Evolutionary conservation across 345 rosid species (phyloP).

Genomic region (Diplotaxis tenuifolia): DNA sequence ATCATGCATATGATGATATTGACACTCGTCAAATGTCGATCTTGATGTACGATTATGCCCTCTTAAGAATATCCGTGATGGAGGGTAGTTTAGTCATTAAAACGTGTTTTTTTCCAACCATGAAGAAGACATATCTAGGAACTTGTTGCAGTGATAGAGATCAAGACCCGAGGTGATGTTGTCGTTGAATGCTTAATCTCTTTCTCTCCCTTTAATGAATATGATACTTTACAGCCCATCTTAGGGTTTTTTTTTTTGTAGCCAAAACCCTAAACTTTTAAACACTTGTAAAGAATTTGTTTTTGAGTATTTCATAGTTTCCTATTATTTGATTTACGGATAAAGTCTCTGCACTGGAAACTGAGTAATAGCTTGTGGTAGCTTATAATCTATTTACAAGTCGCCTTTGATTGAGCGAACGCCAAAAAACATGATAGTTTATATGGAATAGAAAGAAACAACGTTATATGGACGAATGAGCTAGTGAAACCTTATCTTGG

Average conservation of each 20-base stretch:
- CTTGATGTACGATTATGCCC: constrained; percentile 15
- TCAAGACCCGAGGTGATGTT: constrained; percentile 59
- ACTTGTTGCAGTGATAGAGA: constrained; percentile 58
- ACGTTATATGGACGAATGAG: constrained; percentile 1
- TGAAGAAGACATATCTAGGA: constrained; percentile 56
- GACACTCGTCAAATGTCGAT: constrained; percentile 28
- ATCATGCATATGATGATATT: constrained; percentile 33
- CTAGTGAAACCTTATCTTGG: neutral
- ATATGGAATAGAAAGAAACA: neutral
- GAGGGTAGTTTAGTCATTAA: constrained; percentile 31
- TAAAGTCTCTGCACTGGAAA: neutral
- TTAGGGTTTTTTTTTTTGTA: constrained; percentile 29
- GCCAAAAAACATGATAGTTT: neutral
- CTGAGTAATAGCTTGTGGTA: constrained; percentile 3
- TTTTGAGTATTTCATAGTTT: constrained; percentile 10
- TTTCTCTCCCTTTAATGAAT: constrained; percentile 10
- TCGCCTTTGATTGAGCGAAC: neutral
- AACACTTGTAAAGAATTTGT: constrained; percentile 3
- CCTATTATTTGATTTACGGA: neutral
- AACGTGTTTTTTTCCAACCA: constrained; percentile 2
- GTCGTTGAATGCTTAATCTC: constrained; percentile 43
- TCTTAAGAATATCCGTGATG: neutral
- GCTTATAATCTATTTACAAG: constrained; percentile 2
- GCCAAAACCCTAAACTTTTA: constrained; percentile 38
- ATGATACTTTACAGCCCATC: constrained; percentile 35